Conservation (phyloP, 257 asterid species). For the Parsonsia alboflavescens region DNA sequence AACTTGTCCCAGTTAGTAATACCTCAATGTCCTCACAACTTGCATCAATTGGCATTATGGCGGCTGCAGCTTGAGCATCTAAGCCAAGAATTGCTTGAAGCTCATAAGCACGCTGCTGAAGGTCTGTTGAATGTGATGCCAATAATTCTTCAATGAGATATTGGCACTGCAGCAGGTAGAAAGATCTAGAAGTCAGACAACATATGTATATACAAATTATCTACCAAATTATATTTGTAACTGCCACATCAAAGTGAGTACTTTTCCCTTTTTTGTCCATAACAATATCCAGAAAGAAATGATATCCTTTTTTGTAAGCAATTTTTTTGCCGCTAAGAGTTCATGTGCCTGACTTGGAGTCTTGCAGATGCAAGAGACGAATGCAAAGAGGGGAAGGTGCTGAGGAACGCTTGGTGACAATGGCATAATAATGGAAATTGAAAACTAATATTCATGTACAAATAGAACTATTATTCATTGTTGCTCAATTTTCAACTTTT, state of each 20-base stretch:
- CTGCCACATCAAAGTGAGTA: not conserved
- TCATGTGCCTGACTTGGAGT: not conserved
- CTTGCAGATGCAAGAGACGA: not conserved
- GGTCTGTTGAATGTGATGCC: constrained; percentile 90
- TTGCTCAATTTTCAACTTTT: not conserved
- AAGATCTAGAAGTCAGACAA: constrained; percentile 20
- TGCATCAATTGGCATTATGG: constrained; percentile 80
- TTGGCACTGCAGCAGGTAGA: constrained; percentile 68
- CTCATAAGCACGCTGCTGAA: constrained; percentile 99
- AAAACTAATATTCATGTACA: not conserved
- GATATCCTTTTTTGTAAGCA: not conserved
- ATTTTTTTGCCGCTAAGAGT: not conserved
- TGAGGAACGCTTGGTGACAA: not conserved
- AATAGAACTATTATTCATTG: not conserved
- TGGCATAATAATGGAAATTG: not conserved
- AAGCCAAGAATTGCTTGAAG: constrained; percentile 71
- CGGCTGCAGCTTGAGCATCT: constrained; percentile 61
- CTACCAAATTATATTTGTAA: not conserved
- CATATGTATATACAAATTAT: not conserved
- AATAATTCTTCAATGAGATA: constrained; percentile 75
- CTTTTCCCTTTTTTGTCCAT: not conserved
- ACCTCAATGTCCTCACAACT: constrained; percentile 91
- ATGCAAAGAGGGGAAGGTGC: not conserved
- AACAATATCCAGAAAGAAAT: not conserved
- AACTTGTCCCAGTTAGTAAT: constrained; percentile 6